Evolutionary conservation across 1,284 basidiomycete genomes (phyloP), one percentile per base, ranked within the genome.

Genomic region (Moniliella sp.): DNA sequence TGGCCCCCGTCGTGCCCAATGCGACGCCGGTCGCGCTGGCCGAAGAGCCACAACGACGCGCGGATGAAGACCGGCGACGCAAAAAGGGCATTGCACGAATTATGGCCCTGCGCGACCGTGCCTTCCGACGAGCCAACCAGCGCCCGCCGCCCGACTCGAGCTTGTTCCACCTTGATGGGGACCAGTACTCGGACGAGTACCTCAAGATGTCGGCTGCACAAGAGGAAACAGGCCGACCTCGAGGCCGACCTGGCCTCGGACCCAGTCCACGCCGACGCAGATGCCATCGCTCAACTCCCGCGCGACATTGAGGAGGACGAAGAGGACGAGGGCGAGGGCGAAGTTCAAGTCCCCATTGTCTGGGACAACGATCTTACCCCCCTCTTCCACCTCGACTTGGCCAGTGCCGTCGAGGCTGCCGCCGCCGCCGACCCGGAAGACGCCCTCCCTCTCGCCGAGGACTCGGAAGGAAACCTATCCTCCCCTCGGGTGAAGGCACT

Each of bases 341-440:
- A 30, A 18, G 32, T 27, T 12, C 18, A 19, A 7, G 55, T 58
- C 10, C 49, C 50, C 5, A 39, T 52, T 29, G 45, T 29, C 66
- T 72, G 36, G 53, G 50, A 46, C 28, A 50, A 51, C 21, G 48
- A 56, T 28, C 37, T 55, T 9, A 83, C 78, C 4, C 79, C 80
- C 2, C 80, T 75, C 65, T 83, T 86, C 73, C 82, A 86, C 62
- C 65, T 84, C 36, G 82, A 86, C 55, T 62, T 86, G 11, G 57
- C 67, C 14, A 66, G 69, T 3, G 81, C 81, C 7, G 72, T 84
- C 26, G 66, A 65, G 4, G 74, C 74, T 7, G 79, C 76, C 2
- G 37, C 35, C 3, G 41, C 36, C 7, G 27, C 30, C 5, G 9
- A 42, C n/a, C n/a, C n/a, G n/a, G n/a, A n/a, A n/a, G n/a, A n/a